phyloP scores from a whole-genome alignment of 306 rosid genomes.

The Vigna angularis region DNA sequence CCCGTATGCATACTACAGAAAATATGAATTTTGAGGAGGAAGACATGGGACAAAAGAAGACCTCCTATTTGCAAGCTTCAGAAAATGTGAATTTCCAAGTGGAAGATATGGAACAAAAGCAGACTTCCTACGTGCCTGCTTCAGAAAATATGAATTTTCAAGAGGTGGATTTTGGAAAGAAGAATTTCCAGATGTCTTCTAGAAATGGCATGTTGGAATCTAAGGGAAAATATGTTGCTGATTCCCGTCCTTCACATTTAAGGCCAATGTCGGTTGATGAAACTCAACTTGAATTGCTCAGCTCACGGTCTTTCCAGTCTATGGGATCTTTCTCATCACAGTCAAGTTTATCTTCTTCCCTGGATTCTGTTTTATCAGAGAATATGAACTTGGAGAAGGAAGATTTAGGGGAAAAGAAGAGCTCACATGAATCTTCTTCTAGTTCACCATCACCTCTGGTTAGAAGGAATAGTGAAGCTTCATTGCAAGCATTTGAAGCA shows the following conservation, averaged over 20 bases:
- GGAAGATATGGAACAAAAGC: conserved; percentile 47
- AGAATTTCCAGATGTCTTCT: conserved; percentile 15
- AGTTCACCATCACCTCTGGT: conserved; percentile 49
- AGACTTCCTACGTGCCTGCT: conserved; percentile 38
- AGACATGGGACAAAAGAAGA: conserved; percentile 41
- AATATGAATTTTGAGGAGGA: conserved; percentile 39
- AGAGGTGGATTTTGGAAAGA: conserved; percentile 46
- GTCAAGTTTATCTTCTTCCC: conserved; percentile 61
- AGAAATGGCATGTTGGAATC: conserved; percentile 51
- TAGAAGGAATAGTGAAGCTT: conserved; percentile 50
- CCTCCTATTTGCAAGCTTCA: conserved; percentile 38
- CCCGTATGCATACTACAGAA: conserved; percentile 42
- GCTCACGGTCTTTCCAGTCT: conserved; percentile 61
- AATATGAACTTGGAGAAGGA: conserved; percentile 42
- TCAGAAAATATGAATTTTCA: conserved; percentile 45
- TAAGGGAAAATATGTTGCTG: conserved; percentile 53
- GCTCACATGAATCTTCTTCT: conserved; percentile 51
- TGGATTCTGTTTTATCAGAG: conserved; percentile 51
- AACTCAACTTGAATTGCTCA: conserved; percentile 68
- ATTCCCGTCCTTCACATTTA: conserved; percentile 57
- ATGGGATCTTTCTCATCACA: conserved; percentile 64
- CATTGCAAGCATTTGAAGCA: conserved; percentile 53
- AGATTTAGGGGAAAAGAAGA: conserved; percentile 47
- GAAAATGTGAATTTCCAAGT: conserved; percentile 44
- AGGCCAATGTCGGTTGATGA: conserved; percentile 78